Evolutionary conservation across 2,329 filamentous ascomycete species (phyloP).

Genomic region (Exophiala phaeomuriformis): DNA sequence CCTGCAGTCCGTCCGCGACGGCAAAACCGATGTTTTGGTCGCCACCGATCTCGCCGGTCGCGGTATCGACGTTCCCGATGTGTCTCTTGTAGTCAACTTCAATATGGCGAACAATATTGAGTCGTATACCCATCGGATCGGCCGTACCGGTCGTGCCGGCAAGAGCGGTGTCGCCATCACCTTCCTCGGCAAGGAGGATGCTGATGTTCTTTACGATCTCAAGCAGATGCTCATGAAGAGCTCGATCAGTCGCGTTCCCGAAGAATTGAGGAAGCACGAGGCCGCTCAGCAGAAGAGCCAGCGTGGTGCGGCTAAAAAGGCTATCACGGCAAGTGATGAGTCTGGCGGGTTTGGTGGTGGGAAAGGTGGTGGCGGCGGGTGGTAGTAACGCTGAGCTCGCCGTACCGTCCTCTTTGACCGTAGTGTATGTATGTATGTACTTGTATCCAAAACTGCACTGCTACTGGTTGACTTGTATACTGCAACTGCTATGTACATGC

Average conservation of each 20-base stretch:
- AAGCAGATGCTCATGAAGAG: conserved; percentile 95
- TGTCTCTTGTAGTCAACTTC: conserved; percentile 93
- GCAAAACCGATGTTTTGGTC: conserved; percentile 77
- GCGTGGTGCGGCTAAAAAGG: conserved; percentile 35
- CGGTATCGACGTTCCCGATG: conserved; percentile 95
- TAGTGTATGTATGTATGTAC: no score
- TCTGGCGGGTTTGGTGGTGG: conserved; percentile 23
- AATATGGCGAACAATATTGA: conserved; percentile 95
- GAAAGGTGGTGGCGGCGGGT: conserved; percentile 6
- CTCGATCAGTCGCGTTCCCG: conserved; percentile 76
- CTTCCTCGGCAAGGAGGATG: conserved; percentile 84
- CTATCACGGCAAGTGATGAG: conserved; percentile 16
- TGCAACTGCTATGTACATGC: no score
- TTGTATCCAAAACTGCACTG: no score
- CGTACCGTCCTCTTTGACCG: no score
- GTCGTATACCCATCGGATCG: conserved; percentile 92
- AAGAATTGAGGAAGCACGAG: conserved; percentile 83
- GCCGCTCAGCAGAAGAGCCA: conserved; percentile 75
- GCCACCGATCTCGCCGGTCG: conserved; percentile 91
- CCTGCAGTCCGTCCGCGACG: conserved; percentile 72
- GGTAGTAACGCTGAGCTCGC: not conserved
- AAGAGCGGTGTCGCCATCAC: conserved; percentile 96
- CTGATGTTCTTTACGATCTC: conserved; percentile 81
- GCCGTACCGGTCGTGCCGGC: conserved; percentile 92
- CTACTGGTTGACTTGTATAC: no score